Evolutionary conservation across 257 asterid species (phyloP).

Genomic region (Pogostemon cablin): DNA sequence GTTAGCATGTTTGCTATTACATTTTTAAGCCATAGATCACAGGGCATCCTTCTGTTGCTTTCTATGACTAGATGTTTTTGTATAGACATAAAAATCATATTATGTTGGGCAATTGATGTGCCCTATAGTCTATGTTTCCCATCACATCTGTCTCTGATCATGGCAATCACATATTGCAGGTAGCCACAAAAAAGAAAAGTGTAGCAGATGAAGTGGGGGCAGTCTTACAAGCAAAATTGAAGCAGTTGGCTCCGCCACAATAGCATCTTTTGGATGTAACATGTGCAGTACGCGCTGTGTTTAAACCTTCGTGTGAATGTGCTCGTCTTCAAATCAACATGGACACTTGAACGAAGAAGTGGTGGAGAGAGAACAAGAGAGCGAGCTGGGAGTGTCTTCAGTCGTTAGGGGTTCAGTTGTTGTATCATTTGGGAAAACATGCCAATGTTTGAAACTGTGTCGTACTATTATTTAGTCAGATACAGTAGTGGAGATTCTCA

Average conservation of each 20-base stretch:
- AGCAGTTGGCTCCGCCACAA: conserved; percentile 56
- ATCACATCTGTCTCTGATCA: conserved; percentile 20
- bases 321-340: conserved; percentile 1
- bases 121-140: background rate
- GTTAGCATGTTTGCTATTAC: no score
- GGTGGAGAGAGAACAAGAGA: no score
- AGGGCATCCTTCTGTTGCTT: background rate
- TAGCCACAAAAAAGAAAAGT: conserved; percentile 74
- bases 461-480: no score
- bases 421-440: no score
- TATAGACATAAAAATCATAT: background rate
- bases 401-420: no score
- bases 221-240: conserved; percentile 75
- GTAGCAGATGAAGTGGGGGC: conserved; percentile 81
- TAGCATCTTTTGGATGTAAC: conserved; percentile 27
- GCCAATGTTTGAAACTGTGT: no score
- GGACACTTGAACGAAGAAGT: background rate
- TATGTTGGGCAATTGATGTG: background rate
- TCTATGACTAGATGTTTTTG: background rate
- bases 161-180: conserved; percentile 50
- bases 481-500: no score
- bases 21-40: no score
- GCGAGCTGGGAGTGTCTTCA: no score
- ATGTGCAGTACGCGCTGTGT: background rate
- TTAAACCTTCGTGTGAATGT: background rate